A percentile compares a stretch with the other conserved stretches of the same genome.
Conservation (phyloP, 495 filamentous ascomycete species). For the Aspergillus carlsbadensis region DNA sequence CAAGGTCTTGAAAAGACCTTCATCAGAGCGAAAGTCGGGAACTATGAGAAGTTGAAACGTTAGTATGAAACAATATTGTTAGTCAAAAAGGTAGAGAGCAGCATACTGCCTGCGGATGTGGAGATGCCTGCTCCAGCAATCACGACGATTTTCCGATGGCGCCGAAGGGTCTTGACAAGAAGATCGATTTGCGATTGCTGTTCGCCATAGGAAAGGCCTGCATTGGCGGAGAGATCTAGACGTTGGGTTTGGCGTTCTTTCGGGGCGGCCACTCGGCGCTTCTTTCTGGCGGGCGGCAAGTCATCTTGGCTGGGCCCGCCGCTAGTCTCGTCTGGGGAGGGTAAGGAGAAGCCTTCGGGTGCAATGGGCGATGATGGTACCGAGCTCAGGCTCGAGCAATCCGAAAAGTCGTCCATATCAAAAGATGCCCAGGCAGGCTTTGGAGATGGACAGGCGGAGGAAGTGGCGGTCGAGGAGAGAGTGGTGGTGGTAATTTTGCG, state of each 20-base stretch:
- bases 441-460: constrained; percentile 12
- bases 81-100: constrained; percentile 44
- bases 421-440: constrained; percentile 6
- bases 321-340: constrained; percentile 49
- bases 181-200: constrained; percentile 62
- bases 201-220: constrained; percentile 41
- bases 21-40: constrained; percentile 91
- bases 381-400: constrained; percentile 58
- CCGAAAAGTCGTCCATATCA: constrained; percentile 46
- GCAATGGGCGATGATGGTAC: constrained; percentile 56
- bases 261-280: constrained; percentile 62
- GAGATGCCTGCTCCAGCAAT: constrained; percentile 97
- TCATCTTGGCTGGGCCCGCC: constrained; percentile 50
- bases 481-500: constrained; percentile 5
- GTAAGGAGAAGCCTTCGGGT: constrained; percentile 53
- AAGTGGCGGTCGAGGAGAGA: constrained; percentile 10
- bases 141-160: constrained; percentile 93
- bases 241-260: constrained; percentile 75
- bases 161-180: constrained; percentile 73
- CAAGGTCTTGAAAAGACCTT: constrained; percentile 81
- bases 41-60: constrained; percentile 50
- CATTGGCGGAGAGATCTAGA: constrained; percentile 61
- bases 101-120: constrained; percentile 91
- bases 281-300: constrained; percentile 69
- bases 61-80: neutral